Conservation (phyloP, 495 filamentous ascomycete genomes). For the Penicillium salamii region DNA sequence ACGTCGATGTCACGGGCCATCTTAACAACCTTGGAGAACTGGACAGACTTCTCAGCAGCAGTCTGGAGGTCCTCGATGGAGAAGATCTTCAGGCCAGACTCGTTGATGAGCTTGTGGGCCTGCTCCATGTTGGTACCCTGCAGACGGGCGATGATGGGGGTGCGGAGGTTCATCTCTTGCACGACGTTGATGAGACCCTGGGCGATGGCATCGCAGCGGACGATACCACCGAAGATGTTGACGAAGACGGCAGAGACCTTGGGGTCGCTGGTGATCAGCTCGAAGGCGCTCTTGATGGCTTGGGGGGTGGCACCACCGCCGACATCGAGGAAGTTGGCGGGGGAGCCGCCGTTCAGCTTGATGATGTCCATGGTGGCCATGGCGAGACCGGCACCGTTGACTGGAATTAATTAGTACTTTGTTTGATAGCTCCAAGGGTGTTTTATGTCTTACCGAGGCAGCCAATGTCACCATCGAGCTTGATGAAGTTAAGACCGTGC, state of each 20-base stretch:
- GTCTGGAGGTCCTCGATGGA: slow-evolving; percentile 97
- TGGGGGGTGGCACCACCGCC: slow-evolving; percentile 95
- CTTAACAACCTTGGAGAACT: slow-evolving; percentile 98
- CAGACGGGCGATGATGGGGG: slow-evolving; percentile 91
- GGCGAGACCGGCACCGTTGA: slow-evolving; percentile 97
- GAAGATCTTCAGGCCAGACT: slow-evolving; percentile 98
- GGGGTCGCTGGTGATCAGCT: slow-evolving; percentile 95
- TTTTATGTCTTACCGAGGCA: slow-evolving; percentile 75
- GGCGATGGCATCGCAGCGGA: slow-evolving; percentile 96
- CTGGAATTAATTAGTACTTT: too few species aligned
- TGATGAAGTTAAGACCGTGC: slow-evolving; percentile 96
- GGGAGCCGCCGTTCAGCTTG: slow-evolving; percentile 95
- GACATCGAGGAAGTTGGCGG: slow-evolving; percentile 98
- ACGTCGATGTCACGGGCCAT: slow-evolving; percentile 98
- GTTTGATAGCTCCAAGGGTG: too few species aligned
- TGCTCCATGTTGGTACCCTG: slow-evolving; percentile 99
- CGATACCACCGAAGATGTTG: slow-evolving; percentile 99
- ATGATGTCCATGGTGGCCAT: slow-evolving; percentile 99
- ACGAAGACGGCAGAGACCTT: slow-evolving; percentile 99
- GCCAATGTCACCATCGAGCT: slow-evolving; percentile 98
- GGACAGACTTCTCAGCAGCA: slow-evolving; percentile 96
- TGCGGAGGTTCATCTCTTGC: slow-evolving; percentile 87
- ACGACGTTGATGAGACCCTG: slow-evolving; percentile 94
- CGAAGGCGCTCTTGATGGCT: slow-evolving; percentile 95
- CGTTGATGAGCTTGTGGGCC: slow-evolving; percentile 92